Base-by-base conservation (phyloP, 2,329 filamentous ascomycete species). In the Samsoniella hepiali region DNA sequence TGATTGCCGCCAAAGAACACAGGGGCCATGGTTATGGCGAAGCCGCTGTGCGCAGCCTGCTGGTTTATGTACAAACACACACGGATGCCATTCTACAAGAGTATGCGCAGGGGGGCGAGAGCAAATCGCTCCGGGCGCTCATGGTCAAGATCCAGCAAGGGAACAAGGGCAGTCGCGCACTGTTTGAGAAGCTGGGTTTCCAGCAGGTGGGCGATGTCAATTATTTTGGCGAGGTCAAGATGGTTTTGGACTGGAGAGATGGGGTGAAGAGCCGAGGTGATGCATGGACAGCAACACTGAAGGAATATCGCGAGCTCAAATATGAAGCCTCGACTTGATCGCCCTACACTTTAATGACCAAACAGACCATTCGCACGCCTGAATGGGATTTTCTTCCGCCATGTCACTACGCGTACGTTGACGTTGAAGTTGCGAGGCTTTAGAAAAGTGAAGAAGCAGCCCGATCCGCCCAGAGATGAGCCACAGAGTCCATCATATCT, bases 1-100 rank as follows among this genome's bases (percentile, higher is more conserved):
- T 97, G 93, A 88, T 97, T 65, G 92, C 92, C 0, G 77, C 79
- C 1, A 76, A 76, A 5, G 71, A 73, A 0, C 77, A 85, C 36
- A 86, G 88, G 31, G 79, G 88, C 0, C 78, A 79, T 8, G 92
- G 92, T 0, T 78, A 87, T 7, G 93, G 91, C 0, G 78, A 81
- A 5, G 83, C 84, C 0, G 85, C 90, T 0, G 79, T 97, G 1
- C 72, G 86, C 3, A 77, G 85, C 0, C 89, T 98, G 63, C 70
- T 97, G 57, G 75, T 79, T 53, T 98, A 93, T 70, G 79, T 97
- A 6, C 68, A 79, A 5, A 72, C 72, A 1, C 79, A 90, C 60
- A 72, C 84, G 31, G 68, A 69, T 0, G 74, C 68, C 0, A 85
- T 97, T 8, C 65, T 91, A 60, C 68, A 49, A 2, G 79, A 82